phyloP scores from a whole-genome alignment of 2,329 filamentous ascomycete species.

The Lachnellula willkommii region DNA sequence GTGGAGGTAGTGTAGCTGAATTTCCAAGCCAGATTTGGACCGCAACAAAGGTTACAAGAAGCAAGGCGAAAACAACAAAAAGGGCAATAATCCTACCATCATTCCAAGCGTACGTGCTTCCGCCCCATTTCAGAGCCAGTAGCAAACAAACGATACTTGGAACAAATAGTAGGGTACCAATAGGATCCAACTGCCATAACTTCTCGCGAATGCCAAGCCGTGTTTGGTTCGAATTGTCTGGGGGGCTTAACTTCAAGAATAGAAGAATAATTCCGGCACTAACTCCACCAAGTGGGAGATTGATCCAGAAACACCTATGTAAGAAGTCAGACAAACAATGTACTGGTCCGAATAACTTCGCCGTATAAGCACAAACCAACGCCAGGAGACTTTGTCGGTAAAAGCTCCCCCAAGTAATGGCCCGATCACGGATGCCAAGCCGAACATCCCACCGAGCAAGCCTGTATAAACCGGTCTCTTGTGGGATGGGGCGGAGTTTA shows the following conservation, averaged over 20 bases:
- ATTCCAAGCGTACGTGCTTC: conserved; percentile 34
- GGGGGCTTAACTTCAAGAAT: conserved; percentile 28
- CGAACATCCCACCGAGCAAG: conserved; percentile 24
- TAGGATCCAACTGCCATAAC: conserved; percentile 31
- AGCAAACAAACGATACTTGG: conserved; percentile 34
- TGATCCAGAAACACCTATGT: neutral
- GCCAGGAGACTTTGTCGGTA: conserved; percentile 27
- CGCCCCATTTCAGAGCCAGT: conserved; percentile 38
- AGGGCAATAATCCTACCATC: conserved; percentile 32
- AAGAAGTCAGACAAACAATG: neutral
- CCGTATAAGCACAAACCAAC: conserved; percentile 27
- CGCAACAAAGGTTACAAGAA: too few relatives aligned
- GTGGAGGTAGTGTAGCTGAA: too few relatives aligned
- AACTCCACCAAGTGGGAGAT: conserved; percentile 31
- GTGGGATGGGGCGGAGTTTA: neutral
- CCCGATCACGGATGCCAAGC: conserved; percentile 30
- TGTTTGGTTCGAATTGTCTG: conserved; percentile 38
- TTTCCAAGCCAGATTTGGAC: too few relatives aligned
- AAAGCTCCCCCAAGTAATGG: conserved; percentile 28
- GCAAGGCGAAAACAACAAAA: conserved; percentile 18
- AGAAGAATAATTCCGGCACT: conserved; percentile 30
- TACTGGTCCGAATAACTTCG: conserved; percentile 7
- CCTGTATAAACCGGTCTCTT: conserved; percentile 4
- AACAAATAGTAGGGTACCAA: conserved; percentile 34
- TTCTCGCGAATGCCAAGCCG: conserved; percentile 20